A percentile compares a stretch with the other conserved stretches of the same genome.
Evolutionary conservation across 177 flowering plant species (phyloP).

Genomic region (Telopea speciosissima): DNA sequence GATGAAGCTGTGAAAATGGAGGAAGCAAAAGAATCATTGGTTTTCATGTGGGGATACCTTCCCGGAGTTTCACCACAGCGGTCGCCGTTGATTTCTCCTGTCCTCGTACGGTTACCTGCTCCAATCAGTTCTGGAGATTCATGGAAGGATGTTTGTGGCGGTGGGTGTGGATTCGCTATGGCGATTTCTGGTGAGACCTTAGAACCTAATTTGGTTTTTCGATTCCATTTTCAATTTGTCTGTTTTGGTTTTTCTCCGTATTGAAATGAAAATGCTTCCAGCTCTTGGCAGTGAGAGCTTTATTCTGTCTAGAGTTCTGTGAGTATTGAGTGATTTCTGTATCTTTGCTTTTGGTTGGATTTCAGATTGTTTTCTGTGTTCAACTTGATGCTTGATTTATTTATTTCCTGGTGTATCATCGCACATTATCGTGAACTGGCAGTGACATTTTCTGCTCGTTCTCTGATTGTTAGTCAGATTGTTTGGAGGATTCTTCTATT

Average conservation of each 20-base stretch:
- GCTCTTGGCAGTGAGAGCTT: neutral
- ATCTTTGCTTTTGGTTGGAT: neutral
- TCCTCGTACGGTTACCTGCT: constrained; percentile 39
- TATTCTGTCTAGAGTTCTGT: neutral
- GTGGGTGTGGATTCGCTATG: constrained; percentile 95
- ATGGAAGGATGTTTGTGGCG: constrained; percentile 91
- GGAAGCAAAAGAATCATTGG: constrained; percentile 23
- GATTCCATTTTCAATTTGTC: neutral
- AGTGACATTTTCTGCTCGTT: neutral
- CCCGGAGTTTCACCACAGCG: constrained; percentile 85
- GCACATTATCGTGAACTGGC: neutral
- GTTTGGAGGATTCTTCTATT: too few species aligned
- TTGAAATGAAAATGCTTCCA: neutral
- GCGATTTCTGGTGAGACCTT: constrained; percentile 65
- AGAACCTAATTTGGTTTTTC: neutral
- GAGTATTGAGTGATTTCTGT: neutral
- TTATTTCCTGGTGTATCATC: neutral
- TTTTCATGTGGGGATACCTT: constrained; percentile 90
- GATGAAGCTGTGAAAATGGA: constrained; percentile 23
- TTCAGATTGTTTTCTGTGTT: neutral
- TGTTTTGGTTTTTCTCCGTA: neutral
- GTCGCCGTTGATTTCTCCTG: constrained; percentile 71
- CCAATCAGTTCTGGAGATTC: constrained; percentile 23
- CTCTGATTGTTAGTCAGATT: neutral
- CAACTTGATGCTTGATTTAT: neutral